Conservation (phyloP, 331 rosid genomes). For the Pyracantha coccinea region DNA sequence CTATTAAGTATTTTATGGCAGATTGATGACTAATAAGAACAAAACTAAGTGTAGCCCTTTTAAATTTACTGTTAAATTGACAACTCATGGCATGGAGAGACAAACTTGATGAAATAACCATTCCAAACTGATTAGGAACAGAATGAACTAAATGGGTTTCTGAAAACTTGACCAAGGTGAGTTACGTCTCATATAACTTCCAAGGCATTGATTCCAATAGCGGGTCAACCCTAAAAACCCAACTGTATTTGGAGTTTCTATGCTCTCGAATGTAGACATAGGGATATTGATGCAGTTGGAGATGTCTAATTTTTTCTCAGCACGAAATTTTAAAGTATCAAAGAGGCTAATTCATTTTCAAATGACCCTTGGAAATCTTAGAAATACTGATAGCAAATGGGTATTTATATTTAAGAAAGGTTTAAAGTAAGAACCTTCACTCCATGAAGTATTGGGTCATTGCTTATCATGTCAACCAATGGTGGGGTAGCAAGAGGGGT, state of each 20-base stretch:
- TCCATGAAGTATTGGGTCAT: slow-evolving; percentile 74
- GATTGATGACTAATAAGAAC: not conserved
- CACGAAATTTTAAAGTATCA: too few relatives aligned
- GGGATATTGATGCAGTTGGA: not conserved
- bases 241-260: not conserved
- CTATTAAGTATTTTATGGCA: not conserved
- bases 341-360: too few relatives aligned
- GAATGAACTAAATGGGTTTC: not conserved
- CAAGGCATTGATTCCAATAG: not conserved
- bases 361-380: not conserved
- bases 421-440: slow-evolving; percentile 60
- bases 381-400: not conserved
- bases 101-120: not conserved
- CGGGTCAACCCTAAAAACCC: not conserved
- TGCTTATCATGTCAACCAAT: slow-evolving; percentile 82
- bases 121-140: not conserved
- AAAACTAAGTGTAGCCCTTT: not conserved
- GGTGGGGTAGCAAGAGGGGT: slow-evolving; percentile 86
- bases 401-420: not conserved
- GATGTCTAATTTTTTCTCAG: too few relatives aligned
- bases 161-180: not conserved
- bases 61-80: not conserved
- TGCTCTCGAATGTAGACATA: not conserved
- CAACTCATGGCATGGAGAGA: not conserved
- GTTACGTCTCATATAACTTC: not conserved